Conservation (phyloP, 2,329 filamentous ascomycete species). For the Talaromyces piceae region DNA sequence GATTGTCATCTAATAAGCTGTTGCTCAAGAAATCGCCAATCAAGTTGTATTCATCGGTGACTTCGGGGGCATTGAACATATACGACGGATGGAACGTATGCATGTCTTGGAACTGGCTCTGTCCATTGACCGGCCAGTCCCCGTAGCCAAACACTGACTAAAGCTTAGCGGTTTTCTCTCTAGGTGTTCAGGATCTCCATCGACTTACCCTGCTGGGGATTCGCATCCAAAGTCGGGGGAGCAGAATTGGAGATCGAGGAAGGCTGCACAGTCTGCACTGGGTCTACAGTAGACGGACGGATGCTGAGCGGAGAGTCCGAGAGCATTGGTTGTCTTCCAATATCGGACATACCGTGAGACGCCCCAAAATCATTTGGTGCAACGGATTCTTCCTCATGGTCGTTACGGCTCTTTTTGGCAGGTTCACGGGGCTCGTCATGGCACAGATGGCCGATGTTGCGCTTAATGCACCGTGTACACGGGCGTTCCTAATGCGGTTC, state of each 20-base stretch:
- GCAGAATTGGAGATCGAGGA: conserved; percentile 59
- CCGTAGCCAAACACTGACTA: conserved; percentile 68
- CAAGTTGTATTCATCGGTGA: conserved; percentile 92
- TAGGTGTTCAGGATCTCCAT: neutral
- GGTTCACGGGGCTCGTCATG: conserved; percentile 93
- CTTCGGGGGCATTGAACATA: conserved; percentile 90
- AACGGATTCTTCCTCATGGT: conserved; percentile 53
- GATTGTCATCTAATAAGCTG: conserved; percentile 78
- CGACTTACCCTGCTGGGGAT: conserved; percentile 12
- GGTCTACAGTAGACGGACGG: conserved; percentile 39
- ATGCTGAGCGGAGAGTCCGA: conserved; percentile 39
- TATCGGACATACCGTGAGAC: conserved; percentile 48
- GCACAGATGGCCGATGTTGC: conserved; percentile 96
- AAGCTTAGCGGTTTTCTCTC: conserved; percentile 19
- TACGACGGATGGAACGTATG: conserved; percentile 89
- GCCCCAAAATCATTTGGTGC: conserved; percentile 40
- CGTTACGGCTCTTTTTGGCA: conserved; percentile 70
- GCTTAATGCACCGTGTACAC: conserved; percentile 95
- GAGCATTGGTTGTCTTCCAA: conserved; percentile 40
- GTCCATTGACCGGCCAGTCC: conserved; percentile 65
- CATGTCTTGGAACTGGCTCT: conserved; percentile 88
- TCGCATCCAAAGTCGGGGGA: conserved; percentile 39
- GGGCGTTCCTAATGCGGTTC: conserved; percentile 66
- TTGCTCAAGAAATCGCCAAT: conserved; percentile 94
- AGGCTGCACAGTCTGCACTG: conserved; percentile 59